Evolutionary conservation across 2,329 filamentous ascomycete species (phyloP), one percentile per base, ranked within the genome.

Genomic region (Stylonectria norvegica): DNA sequence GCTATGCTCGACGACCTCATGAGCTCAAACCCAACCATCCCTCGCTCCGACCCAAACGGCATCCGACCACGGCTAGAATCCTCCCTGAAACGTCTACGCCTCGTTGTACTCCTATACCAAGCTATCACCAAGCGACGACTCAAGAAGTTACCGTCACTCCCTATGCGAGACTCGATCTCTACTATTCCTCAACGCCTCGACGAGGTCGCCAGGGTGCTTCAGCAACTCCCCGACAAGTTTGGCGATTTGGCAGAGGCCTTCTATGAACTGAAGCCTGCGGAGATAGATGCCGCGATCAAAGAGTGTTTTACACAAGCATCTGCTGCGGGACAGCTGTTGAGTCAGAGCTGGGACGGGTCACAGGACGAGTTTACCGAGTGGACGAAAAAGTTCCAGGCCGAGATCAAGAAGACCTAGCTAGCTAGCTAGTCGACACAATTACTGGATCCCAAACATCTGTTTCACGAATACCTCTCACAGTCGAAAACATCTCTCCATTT

Each of bases 301-400:
- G 68, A 73, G 28, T 83, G 82, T 52, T 79, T 82, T 44, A 65
- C 69, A 2, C 74, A 80, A 36, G 81, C 84, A 0, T 75, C 76
- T 49, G 67, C 64, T 1, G 76, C 73, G 0, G 72, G 76, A 0
- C 72, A 78, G 40, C 57, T 83, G 34, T 63, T 87, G 10, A 67
- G 69, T 35, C 66, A 71, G 43, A 71, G 73, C 15, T 90, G 86
- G 85, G 65, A 75, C 3, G 82, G 75, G 0, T 64, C 75, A 33
- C 72, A 77, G 14, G 89, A 95, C 55, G 86, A 85, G 55, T 95
- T 94, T 57, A 85, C 82, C 0, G 70, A 76, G 12, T 95, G 89
- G 89, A 79, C 75, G n/a, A 70, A 68, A 9, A 76, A 73, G 47
- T 81, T 79, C 48, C 71, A 73, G 55, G 55, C 60, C 20, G 70